Evolutionary conservation across 805 yeast genomes (phyloP).

Genomic region (Citeromyces nyonsensis): DNA sequence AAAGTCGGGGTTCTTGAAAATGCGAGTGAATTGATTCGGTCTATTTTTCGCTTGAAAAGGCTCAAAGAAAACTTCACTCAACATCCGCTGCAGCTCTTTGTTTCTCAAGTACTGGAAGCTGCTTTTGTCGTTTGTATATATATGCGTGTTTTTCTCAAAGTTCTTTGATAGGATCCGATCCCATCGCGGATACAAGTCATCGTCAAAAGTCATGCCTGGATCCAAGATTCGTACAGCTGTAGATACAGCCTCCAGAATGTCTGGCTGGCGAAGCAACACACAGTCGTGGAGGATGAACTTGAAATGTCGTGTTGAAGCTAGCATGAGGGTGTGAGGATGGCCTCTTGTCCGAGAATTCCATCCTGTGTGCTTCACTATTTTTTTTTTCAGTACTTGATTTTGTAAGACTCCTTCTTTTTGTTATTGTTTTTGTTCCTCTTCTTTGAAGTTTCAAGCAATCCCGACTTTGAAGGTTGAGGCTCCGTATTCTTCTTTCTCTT

Average conservation of each 20-base stretch:
- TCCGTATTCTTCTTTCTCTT: constrained; percentile 6
- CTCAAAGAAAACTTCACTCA: constrained; percentile 1
- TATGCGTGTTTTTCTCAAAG: not conserved
- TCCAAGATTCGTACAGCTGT: not conserved
- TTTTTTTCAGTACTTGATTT: too few relatives aligned
- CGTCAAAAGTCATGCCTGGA: constrained; percentile 3
- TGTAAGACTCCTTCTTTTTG: constrained; percentile 4
- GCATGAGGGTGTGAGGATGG: not conserved
- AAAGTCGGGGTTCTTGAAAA: constrained; percentile 3
- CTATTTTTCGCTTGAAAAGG: not conserved
- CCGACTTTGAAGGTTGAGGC: constrained; percentile 2
- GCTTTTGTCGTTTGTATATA: not conserved
- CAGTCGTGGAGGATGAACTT: too few relatives aligned
- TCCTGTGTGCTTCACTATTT: too few relatives aligned
- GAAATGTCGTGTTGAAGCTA: not conserved
- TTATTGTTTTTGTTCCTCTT: constrained; percentile 2
- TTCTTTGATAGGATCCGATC: constrained; percentile 1
- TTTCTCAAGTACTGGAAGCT: not conserved
- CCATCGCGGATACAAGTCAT: not conserved
- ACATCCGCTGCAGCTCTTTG: not conserved
- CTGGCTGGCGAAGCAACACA: too few relatives aligned
- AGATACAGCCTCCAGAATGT: not conserved
- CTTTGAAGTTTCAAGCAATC: constrained; percentile 3
- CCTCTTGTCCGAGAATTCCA: too few relatives aligned
- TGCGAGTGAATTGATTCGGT: not conserved